phyloP scores from a whole-genome alignment of 352 stramenopile species.

The Pythium aquatile region DNA sequence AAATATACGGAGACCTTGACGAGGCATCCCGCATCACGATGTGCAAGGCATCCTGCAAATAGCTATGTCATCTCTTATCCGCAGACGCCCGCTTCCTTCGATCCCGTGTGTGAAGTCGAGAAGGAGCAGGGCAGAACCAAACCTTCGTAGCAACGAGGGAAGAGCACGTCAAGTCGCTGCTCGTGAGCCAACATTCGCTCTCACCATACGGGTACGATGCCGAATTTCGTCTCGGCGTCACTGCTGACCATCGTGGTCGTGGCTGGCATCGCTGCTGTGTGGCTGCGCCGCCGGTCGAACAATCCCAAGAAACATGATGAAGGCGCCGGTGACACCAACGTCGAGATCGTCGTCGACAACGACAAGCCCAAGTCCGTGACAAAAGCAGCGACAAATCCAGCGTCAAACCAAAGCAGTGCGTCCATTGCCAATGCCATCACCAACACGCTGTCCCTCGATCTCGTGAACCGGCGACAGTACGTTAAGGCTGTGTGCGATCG shows the following conservation, averaged over 20 bases:
- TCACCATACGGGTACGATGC: conserved; percentile 9
- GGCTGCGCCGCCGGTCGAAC: conserved; percentile 24
- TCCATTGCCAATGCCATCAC: conserved; percentile 7
- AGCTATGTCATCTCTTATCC: background rate
- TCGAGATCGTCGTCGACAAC: conserved; percentile 54
- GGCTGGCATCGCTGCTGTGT: conserved; percentile 31
- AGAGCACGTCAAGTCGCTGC: background rate
- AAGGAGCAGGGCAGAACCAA: background rate
- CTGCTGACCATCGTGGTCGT: conserved; percentile 33
- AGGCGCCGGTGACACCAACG: conserved; percentile 16
- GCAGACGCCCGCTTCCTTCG: background rate
- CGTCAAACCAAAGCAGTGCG: background rate
- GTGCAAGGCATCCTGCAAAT: background rate
- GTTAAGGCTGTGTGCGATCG: conserved; percentile 23
- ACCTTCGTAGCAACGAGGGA: background rate
- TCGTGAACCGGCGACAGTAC: conserved; percentile 26
- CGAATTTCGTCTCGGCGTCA: conserved; percentile 20
- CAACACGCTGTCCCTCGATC: conserved; percentile 15
- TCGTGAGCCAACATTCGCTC: conserved; percentile 14
- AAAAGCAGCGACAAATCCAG: background rate
- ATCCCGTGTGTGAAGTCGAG: background rate
- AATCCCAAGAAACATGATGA: conserved; percentile 35
- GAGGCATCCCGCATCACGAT: background rate
- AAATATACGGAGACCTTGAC: background rate
- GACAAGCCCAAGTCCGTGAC: conserved; percentile 7